phyloP scores from a whole-genome alignment of 129 eudicot genomes.

The Sambucus nigra region DNA sequence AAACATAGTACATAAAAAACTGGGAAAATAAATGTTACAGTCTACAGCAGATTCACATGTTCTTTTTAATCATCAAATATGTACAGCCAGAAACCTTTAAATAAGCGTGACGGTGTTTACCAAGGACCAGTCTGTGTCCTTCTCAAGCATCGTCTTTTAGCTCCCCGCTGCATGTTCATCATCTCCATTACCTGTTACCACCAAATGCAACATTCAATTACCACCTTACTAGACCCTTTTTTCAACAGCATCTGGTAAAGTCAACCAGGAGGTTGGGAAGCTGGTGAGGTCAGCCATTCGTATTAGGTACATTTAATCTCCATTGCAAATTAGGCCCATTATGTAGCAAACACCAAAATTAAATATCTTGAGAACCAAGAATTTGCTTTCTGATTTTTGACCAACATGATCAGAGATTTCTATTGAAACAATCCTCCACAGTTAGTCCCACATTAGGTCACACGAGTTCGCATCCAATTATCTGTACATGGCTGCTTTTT shows the following conservation, averaged over 20 bases:
- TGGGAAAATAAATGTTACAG: slow-evolving; percentile 14
- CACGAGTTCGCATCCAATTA: too few species aligned
- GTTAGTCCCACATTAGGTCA: too few species aligned
- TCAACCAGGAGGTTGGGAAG: background rate
- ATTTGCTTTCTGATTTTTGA: background rate
- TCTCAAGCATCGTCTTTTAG: slow-evolving; percentile 47
- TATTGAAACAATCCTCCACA: too few species aligned
- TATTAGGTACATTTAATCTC: too few species aligned
- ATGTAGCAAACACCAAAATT: background rate
- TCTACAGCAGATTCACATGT: slow-evolving; percentile 10
- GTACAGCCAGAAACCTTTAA: slow-evolving; percentile 23
- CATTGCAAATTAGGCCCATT: background rate
- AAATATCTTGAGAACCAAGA: too few species aligned
- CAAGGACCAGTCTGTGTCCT: slow-evolving; percentile 84
- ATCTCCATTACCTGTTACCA: slow-evolving; percentile 50
- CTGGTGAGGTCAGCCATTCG: too few species aligned
- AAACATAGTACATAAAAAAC: slow-evolving; percentile 1
- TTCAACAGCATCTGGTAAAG: background rate
- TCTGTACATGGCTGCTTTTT: too few species aligned
- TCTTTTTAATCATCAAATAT: slow-evolving; percentile 27
- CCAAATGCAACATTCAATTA: background rate
- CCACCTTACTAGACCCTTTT: background rate
- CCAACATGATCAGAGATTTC: background rate
- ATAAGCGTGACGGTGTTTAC: slow-evolving; percentile 25
- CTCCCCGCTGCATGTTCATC: slow-evolving; percentile 46